Conservation (phyloP, 2,329 filamentous ascomycete species). For the Coniella vitis region DNA sequence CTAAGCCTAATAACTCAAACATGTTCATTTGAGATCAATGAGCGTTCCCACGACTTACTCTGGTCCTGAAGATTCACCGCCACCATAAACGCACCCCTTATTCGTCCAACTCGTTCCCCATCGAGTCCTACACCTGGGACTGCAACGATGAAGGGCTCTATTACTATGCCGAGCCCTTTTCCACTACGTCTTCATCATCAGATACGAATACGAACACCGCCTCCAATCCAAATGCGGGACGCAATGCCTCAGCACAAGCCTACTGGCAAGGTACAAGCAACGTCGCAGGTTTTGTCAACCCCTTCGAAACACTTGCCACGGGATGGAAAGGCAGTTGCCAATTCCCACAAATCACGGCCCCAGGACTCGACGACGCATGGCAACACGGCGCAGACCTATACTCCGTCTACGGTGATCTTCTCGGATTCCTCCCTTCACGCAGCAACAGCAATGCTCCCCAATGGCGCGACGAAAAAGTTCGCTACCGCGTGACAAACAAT, state of each 20-base stretch:
- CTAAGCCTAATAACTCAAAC: too few relatives aligned
- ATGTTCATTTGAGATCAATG: too few relatives aligned
- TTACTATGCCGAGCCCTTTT: constrained; percentile 57
- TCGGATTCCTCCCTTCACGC: constrained; percentile 57
- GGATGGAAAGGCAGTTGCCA: constrained; percentile 71
- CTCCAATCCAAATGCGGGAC: constrained; percentile 7
- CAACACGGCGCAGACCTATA: constrained; percentile 72
- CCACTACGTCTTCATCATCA: constrained; percentile 9
- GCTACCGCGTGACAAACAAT: constrained; percentile 74
- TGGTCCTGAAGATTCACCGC: constrained; percentile 55
- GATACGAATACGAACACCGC: background rate
- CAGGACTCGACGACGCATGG: constrained; percentile 64
- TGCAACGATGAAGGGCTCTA: constrained; percentile 65
- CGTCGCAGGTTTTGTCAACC: constrained; percentile 42
- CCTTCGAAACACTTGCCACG: constrained; percentile 45
- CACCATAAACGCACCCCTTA: constrained; percentile 85
- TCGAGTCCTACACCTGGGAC: constrained; percentile 65
- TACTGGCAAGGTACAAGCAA: constrained; percentile 61
- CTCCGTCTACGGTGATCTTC: constrained; percentile 64
- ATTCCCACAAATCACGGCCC: constrained; percentile 72
- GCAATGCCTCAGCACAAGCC: constrained; percentile 38
- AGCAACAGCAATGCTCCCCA: constrained; percentile 24
- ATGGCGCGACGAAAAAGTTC: constrained; percentile 36
- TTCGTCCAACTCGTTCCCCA: constrained; percentile 67
- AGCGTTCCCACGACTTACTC: too few relatives aligned